Percentiles rank a stretch among this genome's conserved stretches.
These are phyloP conservation scores for Leucogyrophana mollusca DNA, from an alignment of 768 basidiomycete species.

Conservation along the genomic window DNA sequence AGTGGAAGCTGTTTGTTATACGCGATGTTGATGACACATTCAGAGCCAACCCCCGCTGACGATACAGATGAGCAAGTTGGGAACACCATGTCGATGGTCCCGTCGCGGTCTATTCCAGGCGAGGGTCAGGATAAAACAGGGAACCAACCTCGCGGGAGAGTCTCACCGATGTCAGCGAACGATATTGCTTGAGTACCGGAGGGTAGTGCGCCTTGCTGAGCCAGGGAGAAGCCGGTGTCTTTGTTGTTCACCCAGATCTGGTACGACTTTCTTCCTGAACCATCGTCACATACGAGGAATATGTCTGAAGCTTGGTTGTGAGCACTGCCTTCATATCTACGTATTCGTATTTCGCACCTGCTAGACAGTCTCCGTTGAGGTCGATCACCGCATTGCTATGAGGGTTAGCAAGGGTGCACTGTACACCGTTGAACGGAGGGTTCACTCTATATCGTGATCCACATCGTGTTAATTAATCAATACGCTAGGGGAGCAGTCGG, in stretches of 20 bases:
- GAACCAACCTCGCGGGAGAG: background rate
- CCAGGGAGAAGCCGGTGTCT: constrained; percentile 66
- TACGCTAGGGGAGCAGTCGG: background rate
- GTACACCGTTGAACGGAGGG: constrained; percentile 57
- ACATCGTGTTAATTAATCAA: background rate
- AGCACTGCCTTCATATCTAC: background rate
- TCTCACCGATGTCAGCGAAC: constrained; percentile 87
- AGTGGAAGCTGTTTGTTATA: constrained; percentile 90
- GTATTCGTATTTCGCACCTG: constrained; percentile 47
- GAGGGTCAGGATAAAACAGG: background rate
- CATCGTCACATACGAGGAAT: constrained; percentile 82
- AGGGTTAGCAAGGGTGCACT: constrained; percentile 80
- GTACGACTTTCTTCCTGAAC: constrained; percentile 57
- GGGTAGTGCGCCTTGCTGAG: constrained; percentile 69
- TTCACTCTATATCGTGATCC: constrained; percentile 41
- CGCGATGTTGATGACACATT: constrained; percentile 86
- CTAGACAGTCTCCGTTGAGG: constrained; percentile 92
- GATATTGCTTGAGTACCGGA: constrained; percentile 73
- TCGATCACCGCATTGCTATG: constrained; percentile 96
- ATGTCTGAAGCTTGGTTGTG: constrained; percentile 52
- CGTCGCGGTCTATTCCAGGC: constrained; percentile 76
- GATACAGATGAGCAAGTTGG: constrained; percentile 79
- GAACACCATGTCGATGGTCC: constrained; percentile 94
- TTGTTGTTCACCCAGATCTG: constrained; percentile 95
- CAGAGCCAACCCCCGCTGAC: constrained; percentile 65